Percentiles rank a stretch among this genome's conserved stretches.
phyloP scores from a whole-genome alignment of 2,329 filamentous ascomycete species.

The Immersiporthe knoxdaviesiana region DNA sequence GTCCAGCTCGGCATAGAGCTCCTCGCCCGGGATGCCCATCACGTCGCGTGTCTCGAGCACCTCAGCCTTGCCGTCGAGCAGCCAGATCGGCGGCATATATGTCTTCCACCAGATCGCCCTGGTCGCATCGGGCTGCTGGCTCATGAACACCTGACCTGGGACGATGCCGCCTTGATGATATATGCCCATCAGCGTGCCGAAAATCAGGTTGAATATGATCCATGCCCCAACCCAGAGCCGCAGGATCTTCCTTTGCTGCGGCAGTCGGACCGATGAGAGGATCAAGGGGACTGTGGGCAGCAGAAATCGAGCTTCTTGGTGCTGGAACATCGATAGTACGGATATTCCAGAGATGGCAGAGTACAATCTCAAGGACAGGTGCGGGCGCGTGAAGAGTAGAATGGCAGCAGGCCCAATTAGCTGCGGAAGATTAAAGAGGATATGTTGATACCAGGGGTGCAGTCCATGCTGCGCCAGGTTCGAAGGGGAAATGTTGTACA shows the following conservation, averaged over 20 bases:
- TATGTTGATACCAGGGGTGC: slow-evolving; percentile 78
- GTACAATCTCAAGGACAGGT: slow-evolving; percentile 64
- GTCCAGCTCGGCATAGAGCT: slow-evolving; percentile 62
- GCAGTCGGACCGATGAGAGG: slow-evolving; percentile 71
- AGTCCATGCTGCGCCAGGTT: slow-evolving; percentile 78
- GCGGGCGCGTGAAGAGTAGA: slow-evolving; percentile 61
- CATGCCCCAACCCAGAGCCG: slow-evolving; percentile 64
- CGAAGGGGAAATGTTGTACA: slow-evolving; percentile 70
- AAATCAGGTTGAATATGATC: slow-evolving; percentile 69
- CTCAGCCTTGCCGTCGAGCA: slow-evolving; percentile 75
- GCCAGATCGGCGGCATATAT: slow-evolving; percentile 80
- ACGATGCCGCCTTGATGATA: slow-evolving; percentile 83
- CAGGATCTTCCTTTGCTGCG: slow-evolving; percentile 53
- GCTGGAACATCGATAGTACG: slow-evolving; percentile 73
- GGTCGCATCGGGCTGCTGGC: slow-evolving; percentile 68
- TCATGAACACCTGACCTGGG: slow-evolving; percentile 75
- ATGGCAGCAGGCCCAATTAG: slow-evolving; percentile 71
- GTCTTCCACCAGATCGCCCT: slow-evolving; percentile 85
- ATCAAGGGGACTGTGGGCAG: slow-evolving; percentile 77
- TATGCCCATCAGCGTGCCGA: slow-evolving; percentile 76
- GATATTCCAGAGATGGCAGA: slow-evolving; percentile 75
- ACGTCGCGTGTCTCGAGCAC: slow-evolving; percentile 72
- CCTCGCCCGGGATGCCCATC: slow-evolving; percentile 69
- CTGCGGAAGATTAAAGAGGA: slow-evolving; percentile 71
- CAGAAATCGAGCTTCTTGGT: slow-evolving; percentile 80